phyloP scores from a whole-genome alignment of 2,329 filamentous ascomycete species.

The Biscogniauxia mediterranea region DNA sequence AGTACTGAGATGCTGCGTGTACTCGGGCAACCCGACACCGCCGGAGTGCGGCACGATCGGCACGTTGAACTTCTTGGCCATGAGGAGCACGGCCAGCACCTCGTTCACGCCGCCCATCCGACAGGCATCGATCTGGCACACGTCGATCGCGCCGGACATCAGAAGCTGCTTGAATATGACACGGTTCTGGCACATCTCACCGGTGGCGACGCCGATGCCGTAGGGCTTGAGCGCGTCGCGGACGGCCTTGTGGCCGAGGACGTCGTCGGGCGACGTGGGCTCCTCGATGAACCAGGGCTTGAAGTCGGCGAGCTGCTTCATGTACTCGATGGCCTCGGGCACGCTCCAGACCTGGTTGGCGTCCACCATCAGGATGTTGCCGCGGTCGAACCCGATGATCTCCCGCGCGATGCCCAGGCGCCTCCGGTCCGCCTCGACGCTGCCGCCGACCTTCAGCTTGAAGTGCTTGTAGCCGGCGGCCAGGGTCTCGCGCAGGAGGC shows the following conservation, averaged over 20 bases:
- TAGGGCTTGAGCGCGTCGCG: conserved; percentile 73
- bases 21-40: conserved; percentile 87
- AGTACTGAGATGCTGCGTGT: conserved; percentile 88
- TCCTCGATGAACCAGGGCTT: conserved; percentile 95
- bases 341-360: conserved; percentile 93
- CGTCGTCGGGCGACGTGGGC: conserved; percentile 85
- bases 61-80: conserved; percentile 75
- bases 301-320: conserved; percentile 78
- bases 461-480: conserved; percentile 78
- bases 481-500: conserved; percentile 70
- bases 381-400: conserved; percentile 78
- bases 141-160: conserved; percentile 74
- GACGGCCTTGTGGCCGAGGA: conserved; percentile 83
- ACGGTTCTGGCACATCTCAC: conserved; percentile 94
- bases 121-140: conserved; percentile 89
- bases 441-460: conserved; percentile 84
- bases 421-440: conserved; percentile 67
- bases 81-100: conserved; percentile 82
- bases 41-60: conserved; percentile 88
- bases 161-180: conserved; percentile 93
- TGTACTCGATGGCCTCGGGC: conserved; percentile 83
- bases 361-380: conserved; percentile 87
- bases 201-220: conserved; percentile 82
- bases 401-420: conserved; percentile 72
- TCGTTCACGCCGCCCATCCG: conserved; percentile 89